Evolutionary conservation across 192 early-diverging fungal species (phyloP), one percentile per base, ranked within the genome.

Genomic region (Coemansia furcata): DNA sequence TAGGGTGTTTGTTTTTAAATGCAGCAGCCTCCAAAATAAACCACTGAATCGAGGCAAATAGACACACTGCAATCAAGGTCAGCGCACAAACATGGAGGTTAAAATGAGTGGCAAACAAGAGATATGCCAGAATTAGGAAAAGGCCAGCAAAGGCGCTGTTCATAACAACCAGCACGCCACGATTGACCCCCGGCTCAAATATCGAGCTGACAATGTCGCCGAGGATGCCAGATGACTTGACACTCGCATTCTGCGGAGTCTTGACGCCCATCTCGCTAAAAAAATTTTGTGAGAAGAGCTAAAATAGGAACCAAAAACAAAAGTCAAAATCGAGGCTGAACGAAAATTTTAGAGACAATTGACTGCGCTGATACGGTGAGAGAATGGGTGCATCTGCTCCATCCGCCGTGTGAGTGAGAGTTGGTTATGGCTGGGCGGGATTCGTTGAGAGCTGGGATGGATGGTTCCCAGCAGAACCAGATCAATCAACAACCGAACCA

Each of bases 111-210:
- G 72, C 77, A 47, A 77, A 40, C 26, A 79, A 37, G 37, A 84
- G 66, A 37, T 79, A 84, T 19, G 61, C 38, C 32, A 84, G 66
- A 38, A 79, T 79, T 1, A 62, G 37, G 40, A 84, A 79, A 43
- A 84, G 74, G 12, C 73, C 74, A n/a, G 63, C 21, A 50, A 84
- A 84, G 3, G 82, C 74, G 57, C 70, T 55, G 46, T 84, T 84
- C 77, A 84, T 76, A 35, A 74, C 82, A 23, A 84, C 47, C 19
- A 79, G 55, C 15, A 84, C 77, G n/a, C 82, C 77, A 44, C 55
- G 82, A 69, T 84, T 84, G 66, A 84, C 77, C 36, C 82, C 82
- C 2, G 82, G 82, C 62, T 84, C 68, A 36, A 84, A 84, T 26
- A 80, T 76, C n/a, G 82, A 84, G 66, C 77, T 70, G 60, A 84